Evolutionary conservation across 495 filamentous ascomycete genomes (phyloP).

Genomic region (Daldinia vernicosa): DNA sequence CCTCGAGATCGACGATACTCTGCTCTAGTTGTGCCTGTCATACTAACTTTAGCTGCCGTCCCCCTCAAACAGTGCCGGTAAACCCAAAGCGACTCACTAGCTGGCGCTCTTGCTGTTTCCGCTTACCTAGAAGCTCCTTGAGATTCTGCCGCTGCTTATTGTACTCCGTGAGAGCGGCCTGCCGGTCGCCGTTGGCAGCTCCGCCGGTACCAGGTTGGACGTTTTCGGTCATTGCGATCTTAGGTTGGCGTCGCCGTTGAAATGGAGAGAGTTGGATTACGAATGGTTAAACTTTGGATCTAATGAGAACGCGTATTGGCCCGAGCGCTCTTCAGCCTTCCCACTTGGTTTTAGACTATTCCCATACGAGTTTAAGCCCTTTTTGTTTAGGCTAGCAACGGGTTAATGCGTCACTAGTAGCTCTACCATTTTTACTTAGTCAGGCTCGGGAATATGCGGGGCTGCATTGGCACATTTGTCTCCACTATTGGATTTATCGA

Average conservation of each 20-base stretch:
- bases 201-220: constrained; percentile 49
- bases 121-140: constrained; percentile 57
- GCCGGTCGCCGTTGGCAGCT: constrained; percentile 47
- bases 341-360: too few relatives aligned
- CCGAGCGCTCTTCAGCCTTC: constrained; percentile 3
- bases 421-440: neutral
- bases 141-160: constrained; percentile 60
- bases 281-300: constrained; percentile 3
- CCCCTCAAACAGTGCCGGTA: neutral
- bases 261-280: neutral
- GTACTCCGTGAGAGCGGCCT: constrained; percentile 57
- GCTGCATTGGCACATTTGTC: neutral
- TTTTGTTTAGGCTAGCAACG: neutral
- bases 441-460: neutral
- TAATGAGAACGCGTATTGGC: neutral
- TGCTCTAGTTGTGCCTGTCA: constrained; percentile 67
- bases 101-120: constrained; percentile 54
- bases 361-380: neutral
- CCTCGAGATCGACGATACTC: constrained; percentile 82
- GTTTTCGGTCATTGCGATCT: constrained; percentile 63
- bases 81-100: constrained; percentile 48
- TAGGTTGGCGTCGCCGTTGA: neutral
- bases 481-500: neutral
- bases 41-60: constrained; percentile 1
- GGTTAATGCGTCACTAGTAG: neutral